Evolutionary conservation across 2,329 filamentous ascomycete genomes (phyloP), one percentile per base, ranked within the genome.

Genomic region (Hymenoscyphus infarciens): DNA sequence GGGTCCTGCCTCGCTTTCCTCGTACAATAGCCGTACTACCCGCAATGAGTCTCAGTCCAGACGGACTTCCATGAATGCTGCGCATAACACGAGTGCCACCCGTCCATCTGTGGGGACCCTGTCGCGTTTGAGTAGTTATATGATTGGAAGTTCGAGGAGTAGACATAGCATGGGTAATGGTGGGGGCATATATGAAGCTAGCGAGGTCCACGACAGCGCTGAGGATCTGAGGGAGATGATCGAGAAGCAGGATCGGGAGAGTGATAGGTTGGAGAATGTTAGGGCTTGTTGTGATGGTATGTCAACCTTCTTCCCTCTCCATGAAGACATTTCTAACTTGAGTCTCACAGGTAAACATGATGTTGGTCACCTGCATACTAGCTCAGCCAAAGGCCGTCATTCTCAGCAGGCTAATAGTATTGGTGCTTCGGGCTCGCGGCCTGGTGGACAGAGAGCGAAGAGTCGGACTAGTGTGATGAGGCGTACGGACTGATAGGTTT

Each of bases 231-330:
- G 91, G 62, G 83, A 88, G 67, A 87, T 93, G 67, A 91, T 94
- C 70, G 90, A 94, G 77, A 82, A 85, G 66, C 88, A 92, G 73
- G 89, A 94, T 71, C 81, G 86, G 60, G 90, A 93, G 68, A 81
- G 88, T 29, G 90, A 93, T 73, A 83, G 88, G 66, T 82, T 98
- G 71, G 94, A 98, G 81, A 97, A 99, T 75, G 95, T 99, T 67
- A 84, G 95, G 74, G 93, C 94, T 64, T 99, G 95, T 79, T 99
- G 95, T 77, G 95, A 98, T 83, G 95, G 93, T 94, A 83, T 84
- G 88, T 80, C 25, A 62, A 62, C 13, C 19, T 35, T 54, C 27
- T 25, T n/a, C 16, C 38, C 27, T 13, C 11, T 27, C 5, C 19
- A 13, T 35, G 6, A 13, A 29, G 19, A 33, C 35, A 56, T 35